Percentiles rank a stretch among this genome's conserved stretches.
Evolutionary conservation across 306 rosid genomes (phyloP).

Genomic region (Cucurbita maxima): DNA sequence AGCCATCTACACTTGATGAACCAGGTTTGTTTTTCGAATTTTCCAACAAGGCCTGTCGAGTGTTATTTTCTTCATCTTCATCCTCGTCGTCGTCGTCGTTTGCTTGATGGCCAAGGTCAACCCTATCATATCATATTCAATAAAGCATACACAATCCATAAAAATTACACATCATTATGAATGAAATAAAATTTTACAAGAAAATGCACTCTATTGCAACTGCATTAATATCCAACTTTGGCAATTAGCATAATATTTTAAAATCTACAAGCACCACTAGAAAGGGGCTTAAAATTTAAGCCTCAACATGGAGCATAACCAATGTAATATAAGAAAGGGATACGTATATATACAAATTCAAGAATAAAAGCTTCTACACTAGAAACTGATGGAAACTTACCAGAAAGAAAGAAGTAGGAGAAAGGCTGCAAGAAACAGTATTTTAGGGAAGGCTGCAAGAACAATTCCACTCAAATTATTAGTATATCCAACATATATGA

Average conservation of each 20-base stretch:
- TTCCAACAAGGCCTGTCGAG: conserved; percentile 32
- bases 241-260: neutral
- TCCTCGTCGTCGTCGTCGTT: conserved; percentile 56
- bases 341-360: neutral
- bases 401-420: conserved; percentile 58
- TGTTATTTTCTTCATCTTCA: conserved; percentile 33
- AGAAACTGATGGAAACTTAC: conserved; percentile 20
- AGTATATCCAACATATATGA: neutral
- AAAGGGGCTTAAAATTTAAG: neutral
- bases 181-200: neutral
- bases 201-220: neutral
- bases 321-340: neutral
- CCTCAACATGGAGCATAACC: neutral
- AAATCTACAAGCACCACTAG: neutral
- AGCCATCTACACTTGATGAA: conserved; percentile 17
- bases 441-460: conserved; percentile 51
- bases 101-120: conserved; percentile 72
- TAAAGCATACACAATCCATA: conserved; percentile 16
- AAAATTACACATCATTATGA: conserved; percentile 5
- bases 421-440: conserved; percentile 50
- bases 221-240: neutral
- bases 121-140: conserved; percentile 42
- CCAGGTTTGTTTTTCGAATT: conserved; percentile 17
- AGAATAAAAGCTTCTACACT: neutral
- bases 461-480: conserved; percentile 16